Evolutionary conservation across 495 filamentous ascomycete genomes (phyloP), one percentile per base, ranked within the genome.

Genomic region (Aspergillus homomorphus): DNA sequence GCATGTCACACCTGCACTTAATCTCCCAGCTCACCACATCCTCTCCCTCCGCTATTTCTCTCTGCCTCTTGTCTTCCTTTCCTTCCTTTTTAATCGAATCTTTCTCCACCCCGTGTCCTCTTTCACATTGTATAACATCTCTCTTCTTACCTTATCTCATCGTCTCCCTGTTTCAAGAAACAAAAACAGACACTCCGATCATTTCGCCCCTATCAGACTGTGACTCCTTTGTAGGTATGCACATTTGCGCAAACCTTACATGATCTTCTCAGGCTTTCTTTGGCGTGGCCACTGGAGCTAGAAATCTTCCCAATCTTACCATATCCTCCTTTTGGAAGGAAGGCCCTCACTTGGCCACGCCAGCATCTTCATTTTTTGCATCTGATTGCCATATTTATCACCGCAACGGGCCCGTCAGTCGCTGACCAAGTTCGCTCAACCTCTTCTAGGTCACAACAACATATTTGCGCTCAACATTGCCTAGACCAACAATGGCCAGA

Each of bases 401-500:
- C 33, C 15, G 33, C 33, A 38, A 2, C 15, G 33, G 10, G 33
- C 12, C 33, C 33, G 15, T 9, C 33, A 38, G 2, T 38, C 10
- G 33, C 33, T 38, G 15, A 38, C 15, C 33, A 12, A 6, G 33
- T 14, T 38, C 15, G 10, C 8, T 38, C 10, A 2, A 38, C 12
- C 12, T 10, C 5, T 2, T 38, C 33, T 38, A 38, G 26, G 33
- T 38, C 12, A 38, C 12, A 38, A 38, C 15, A 38, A 14, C 12
- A 2, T 38, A 2, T 10, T 38, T 38, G 12, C 33, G 33, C 33
- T 38, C 6, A 38, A 38, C 33, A 6, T 12, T 12, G 33, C 33
- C 33, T 38, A 38, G n/a, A 10, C 30, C 16, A 12, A 30, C 54
- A 46, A 79, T 79, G 72, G 80, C 76, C 63, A 88, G 89, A 77